Percentiles rank a stretch among this genome's conserved stretches.
These are phyloP conservation scores for Pterocarpus santalinus DNA, from an alignment of 306 rosid genomes.

Conservation along the genomic window DNA sequence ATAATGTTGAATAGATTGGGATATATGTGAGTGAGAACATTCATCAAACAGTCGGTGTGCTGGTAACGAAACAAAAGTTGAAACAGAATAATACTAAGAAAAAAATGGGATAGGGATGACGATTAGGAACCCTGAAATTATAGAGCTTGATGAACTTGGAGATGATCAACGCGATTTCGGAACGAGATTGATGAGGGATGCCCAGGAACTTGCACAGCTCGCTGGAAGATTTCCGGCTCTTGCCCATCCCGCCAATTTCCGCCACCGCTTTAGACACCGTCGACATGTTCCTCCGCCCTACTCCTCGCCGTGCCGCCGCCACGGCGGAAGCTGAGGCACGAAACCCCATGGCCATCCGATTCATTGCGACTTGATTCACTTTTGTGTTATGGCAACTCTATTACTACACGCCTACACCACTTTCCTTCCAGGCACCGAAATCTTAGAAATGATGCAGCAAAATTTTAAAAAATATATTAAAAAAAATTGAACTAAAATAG, in stretches of 20 bases:
- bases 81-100: not conserved
- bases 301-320: not conserved
- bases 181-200: slow-evolving; percentile 60
- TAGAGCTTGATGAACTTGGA: slow-evolving; percentile 72
- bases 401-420: too few species aligned
- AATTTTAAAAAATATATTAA: too few species aligned
- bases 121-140: slow-evolving; percentile 50
- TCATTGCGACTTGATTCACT: not conserved
- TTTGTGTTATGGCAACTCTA: too few species aligned
- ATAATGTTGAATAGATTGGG: not conserved
- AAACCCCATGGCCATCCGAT: not conserved
- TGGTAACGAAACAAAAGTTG: not conserved
- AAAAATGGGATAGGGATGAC: not conserved
- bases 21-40: slow-evolving; percentile 32
- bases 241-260: slow-evolving; percentile 42
- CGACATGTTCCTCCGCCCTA: slow-evolving; percentile 50
- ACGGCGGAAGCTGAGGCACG: not conserved
- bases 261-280: slow-evolving; percentile 53
- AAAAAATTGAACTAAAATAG: too few species aligned
- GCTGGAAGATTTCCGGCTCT: slow-evolving; percentile 49
- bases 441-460: too few species aligned
- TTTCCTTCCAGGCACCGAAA: too few species aligned
- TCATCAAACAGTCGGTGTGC: slow-evolving; percentile 47
- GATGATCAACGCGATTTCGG: slow-evolving; percentile 53
- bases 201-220: slow-evolving; percentile 66